A percentile compares a stretch with the other conserved stretches of the same genome.
Conservation (phyloP, 306 rosid genomes). For the Trifolium pratense region DNA sequence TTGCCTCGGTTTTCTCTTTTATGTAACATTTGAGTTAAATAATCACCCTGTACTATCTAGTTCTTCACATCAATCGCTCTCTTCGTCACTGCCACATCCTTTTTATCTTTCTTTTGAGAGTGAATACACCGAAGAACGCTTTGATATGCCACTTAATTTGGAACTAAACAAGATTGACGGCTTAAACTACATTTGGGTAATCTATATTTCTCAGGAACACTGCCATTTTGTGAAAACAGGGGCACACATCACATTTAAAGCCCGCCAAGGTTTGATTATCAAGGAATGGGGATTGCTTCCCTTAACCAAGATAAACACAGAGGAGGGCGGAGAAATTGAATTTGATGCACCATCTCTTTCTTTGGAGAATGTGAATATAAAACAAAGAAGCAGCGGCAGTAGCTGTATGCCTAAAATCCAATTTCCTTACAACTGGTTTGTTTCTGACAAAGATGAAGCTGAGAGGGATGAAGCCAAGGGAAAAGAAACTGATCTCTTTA, state of each 20-base stretch:
- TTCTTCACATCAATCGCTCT: not conserved
- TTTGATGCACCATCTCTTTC: too few relatives aligned
- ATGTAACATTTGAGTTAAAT: not conserved
- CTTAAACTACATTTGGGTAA: not conserved
- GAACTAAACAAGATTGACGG: not conserved
- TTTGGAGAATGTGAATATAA: not conserved
- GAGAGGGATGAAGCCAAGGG: not conserved
- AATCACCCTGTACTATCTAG: not conserved
- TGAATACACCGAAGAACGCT: not conserved
- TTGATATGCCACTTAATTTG: not conserved
- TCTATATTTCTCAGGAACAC: not conserved
- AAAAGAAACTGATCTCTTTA: not conserved
- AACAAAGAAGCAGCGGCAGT: not conserved
- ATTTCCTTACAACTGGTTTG: slow-evolving; percentile 22
- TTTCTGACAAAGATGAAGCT: not conserved
- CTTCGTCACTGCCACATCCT: not conserved
- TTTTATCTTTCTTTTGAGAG: slow-evolving; percentile 34
- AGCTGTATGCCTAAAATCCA: not conserved
- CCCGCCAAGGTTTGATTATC: not conserved
- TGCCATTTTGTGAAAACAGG: not conserved
- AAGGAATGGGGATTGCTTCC: slow-evolving; percentile 9
- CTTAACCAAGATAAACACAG: not conserved
- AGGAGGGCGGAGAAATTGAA: too few relatives aligned
- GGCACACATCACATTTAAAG: not conserved
- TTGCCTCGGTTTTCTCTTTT: not conserved